Evolutionary conservation across 1,139 yeast genomes (phyloP), one percentile per base, ranked within the genome.

Genomic region (Suhomyces chickasaworum): DNA sequence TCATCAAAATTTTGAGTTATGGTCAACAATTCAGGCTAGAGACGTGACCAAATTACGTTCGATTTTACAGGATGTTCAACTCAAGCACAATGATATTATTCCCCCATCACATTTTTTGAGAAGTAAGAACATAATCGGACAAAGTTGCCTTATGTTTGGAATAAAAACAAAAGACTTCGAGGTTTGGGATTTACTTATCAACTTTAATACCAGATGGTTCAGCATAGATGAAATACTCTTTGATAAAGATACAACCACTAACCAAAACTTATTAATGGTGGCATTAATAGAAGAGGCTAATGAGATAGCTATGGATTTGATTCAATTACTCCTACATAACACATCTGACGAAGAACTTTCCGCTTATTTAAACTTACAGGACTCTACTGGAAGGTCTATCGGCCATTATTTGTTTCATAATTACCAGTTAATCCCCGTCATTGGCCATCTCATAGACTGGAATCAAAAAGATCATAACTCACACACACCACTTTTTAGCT

Each of bases 321-420:
- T 83, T 2, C 75, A 77, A 1, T 61, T 80, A 0, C 51, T 89
- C 1, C 44, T 73, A 8, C 50, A 59, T 1, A 74, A 76, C 33
- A 50, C 69, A 4, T 75, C 88, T 7, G 56, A 58, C 0, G 61
- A 64, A 5, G 89, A 83, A 48, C 73, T 78, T 41, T 47, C 60
- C 2, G 59, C 60, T 0, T 89, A 85, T 56, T 68, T 84, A 47
- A 79, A 81, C 49, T 60, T 62, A 13, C 54, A 59, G 0, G 93
- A 89, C 59, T 66, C 57, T 18, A 66, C 73, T 15, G 78, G 73
- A 53, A 72, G 96, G 50, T 77, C 83, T 1, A 71, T 81, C 8
- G 96, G 95, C 0, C 97, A 90, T 62, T 86, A 86, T 56, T 64
- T 89, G 18, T 83, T 83, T 53, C 85, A 85, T 55, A 76, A 83